Conservation (phyloP, 176 grass and related monocot genomes). For the Raddia guianensis region DNA sequence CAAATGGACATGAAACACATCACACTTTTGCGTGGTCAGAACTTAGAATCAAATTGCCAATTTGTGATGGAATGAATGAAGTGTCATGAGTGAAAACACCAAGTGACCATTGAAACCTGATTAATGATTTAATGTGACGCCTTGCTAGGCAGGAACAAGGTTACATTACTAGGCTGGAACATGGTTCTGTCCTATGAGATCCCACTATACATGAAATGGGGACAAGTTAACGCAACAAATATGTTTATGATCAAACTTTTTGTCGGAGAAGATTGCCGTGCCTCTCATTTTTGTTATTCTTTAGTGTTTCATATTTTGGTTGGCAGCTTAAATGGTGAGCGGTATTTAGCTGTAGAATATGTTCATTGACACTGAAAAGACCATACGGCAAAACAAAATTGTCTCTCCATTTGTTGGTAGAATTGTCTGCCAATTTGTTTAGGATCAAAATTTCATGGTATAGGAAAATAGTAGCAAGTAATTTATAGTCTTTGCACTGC, state of each 20-base stretch:
- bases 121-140: slow-evolving; percentile 44
- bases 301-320: slow-evolving; percentile 18
- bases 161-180: slow-evolving; percentile 47
- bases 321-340: slow-evolving; percentile 10
- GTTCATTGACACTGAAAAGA: slow-evolving; percentile 40
- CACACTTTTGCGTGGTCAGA: neutral
- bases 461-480: slow-evolving; percentile 1
- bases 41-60: slow-evolving; percentile 39
- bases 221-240: slow-evolving; percentile 40
- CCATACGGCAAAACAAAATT: slow-evolving; percentile 26
- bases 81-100: slow-evolving; percentile 26
- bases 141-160: slow-evolving; percentile 22
- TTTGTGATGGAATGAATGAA: slow-evolving; percentile 34
- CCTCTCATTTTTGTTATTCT: slow-evolving; percentile 21
- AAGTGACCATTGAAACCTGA: slow-evolving; percentile 30
- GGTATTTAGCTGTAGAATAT: slow-evolving; percentile 41
- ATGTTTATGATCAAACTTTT: slow-evolving; percentile 41
- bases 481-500: neutral
- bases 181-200: slow-evolving; percentile 52
- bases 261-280: slow-evolving; percentile 35
- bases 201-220: slow-evolving; percentile 39
- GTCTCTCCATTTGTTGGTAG: neutral
- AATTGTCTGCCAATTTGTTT: neutral
- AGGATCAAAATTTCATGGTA: slow-evolving; percentile 2
- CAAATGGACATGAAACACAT: slow-evolving; percentile 29